These are phyloP conservation scores for Backusella australiensis DNA, from an alignment of 192 early-diverging fungal genomes.

Conservation along the genomic window DNA sequence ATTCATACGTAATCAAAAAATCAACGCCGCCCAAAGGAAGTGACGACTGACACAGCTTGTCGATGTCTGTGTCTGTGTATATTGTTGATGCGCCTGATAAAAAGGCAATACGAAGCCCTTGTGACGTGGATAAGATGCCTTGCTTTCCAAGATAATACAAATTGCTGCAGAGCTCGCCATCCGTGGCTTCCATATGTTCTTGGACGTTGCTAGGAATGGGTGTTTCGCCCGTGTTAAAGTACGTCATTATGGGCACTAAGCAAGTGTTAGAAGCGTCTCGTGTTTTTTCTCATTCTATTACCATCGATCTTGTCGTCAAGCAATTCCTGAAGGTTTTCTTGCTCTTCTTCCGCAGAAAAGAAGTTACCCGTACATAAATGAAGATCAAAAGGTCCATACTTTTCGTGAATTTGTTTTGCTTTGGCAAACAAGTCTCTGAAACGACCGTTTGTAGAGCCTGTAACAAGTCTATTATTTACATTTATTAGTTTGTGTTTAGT, in stretches of 20 bases:
- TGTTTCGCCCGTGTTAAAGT: constrained; percentile 56
- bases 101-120: constrained; percentile 64
- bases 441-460: constrained; percentile 73
- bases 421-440: constrained; percentile 68
- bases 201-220: constrained; percentile 56
- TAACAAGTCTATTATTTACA: constrained; percentile 53
- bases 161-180: constrained; percentile 78
- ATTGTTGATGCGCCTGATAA: constrained; percentile 41
- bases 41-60: constrained; percentile 28
- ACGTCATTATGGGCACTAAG: constrained; percentile 6
- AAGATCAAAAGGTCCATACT: constrained; percentile 87
- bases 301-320: constrained; percentile 51
- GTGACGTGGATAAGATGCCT: constrained; percentile 55
- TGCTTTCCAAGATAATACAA: constrained; percentile 65
- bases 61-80: constrained; percentile 35
- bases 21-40: constrained; percentile 58
- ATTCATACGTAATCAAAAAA: constrained; percentile 83
- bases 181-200: constrained; percentile 46
- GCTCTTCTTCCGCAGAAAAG: constrained; percentile 52
- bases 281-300: background rate
- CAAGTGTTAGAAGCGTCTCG: background rate
- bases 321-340: constrained; percentile 50
- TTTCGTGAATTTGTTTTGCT: constrained; percentile 69
- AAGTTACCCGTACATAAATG: constrained; percentile 82
- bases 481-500: background rate